Conservation (phyloP, 75 land plant species). For the Picea sitchensis region DNA sequence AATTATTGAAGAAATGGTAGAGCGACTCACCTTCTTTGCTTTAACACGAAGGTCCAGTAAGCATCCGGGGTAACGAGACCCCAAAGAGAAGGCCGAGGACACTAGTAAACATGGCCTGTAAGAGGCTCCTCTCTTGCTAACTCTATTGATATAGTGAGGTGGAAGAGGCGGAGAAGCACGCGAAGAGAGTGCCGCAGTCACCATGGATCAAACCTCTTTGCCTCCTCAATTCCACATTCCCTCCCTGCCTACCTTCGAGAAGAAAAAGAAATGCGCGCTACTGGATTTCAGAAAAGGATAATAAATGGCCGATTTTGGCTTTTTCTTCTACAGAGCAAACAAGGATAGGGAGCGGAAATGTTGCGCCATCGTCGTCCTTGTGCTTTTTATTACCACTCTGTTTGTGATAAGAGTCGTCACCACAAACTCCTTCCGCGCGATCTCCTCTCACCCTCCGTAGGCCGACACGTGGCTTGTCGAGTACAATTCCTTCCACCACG, state of each 20-base stretch:
- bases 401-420: constrained; percentile 31
- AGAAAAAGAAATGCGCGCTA: no score
- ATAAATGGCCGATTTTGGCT: no score
- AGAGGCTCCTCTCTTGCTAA: background rate
- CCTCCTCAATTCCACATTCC: background rate
- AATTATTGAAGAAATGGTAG: background rate
- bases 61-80: background rate
- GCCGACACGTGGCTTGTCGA: constrained; percentile 26
- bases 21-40: background rate
- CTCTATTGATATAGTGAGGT: background rate
- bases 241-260: no score
- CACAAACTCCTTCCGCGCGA: constrained; percentile 12
- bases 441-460: constrained; percentile 24
- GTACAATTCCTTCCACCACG: background rate
- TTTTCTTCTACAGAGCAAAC: no score
- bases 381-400: no score
- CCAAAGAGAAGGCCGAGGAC: background rate
- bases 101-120: background rate
- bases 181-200: constrained; percentile 6
- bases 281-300: no score
- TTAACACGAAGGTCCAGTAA: background rate
- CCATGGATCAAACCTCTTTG: constrained; percentile 2
- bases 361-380: no score
- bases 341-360: no score
- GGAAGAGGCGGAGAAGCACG: background rate